Evolutionary conservation across 2,329 filamentous ascomycete species (phyloP).

Genomic region (Drechslerella dactyloides): DNA sequence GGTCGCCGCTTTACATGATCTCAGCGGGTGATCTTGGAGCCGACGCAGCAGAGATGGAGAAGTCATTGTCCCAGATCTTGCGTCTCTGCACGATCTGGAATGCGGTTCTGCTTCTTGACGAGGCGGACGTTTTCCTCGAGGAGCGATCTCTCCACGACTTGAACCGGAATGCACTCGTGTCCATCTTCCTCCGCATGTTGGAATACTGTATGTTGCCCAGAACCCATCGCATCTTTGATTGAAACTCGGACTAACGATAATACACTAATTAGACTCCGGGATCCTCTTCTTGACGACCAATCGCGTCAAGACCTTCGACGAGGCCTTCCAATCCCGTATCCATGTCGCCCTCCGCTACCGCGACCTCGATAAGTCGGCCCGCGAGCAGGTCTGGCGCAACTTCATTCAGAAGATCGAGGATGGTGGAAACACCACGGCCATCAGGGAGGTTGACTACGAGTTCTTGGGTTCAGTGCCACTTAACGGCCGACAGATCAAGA

Average conservation of each 20-base stretch:
- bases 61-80: constrained; percentile 80
- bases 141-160: constrained; percentile 82
- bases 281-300: constrained; percentile 61
- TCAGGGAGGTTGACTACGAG: constrained; percentile 45
- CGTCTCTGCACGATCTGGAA: constrained; percentile 88
- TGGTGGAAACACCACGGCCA: constrained; percentile 33
- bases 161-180: constrained; percentile 80
- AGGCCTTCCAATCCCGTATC: constrained; percentile 59
- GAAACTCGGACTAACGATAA: not conserved
- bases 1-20: constrained; percentile 63
- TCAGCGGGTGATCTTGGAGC: constrained; percentile 58
- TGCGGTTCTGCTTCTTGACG: constrained; percentile 82
- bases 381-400: constrained; percentile 56
- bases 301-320: constrained; percentile 59
- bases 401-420: constrained; percentile 53
- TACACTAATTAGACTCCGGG: constrained; percentile 54
- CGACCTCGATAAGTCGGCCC: constrained; percentile 53
- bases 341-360: constrained; percentile 57
- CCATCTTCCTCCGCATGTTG: constrained; percentile 59
- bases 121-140: constrained; percentile 84
- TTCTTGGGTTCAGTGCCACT: constrained; percentile 52
- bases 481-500: constrained; percentile 58
- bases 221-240: not conserved
- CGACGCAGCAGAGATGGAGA: constrained; percentile 66
- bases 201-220: constrained; percentile 57